Base-by-base conservation (phyloP, 2,329 filamentous ascomycete genomes). In the Dactylellina sp. region DNA sequence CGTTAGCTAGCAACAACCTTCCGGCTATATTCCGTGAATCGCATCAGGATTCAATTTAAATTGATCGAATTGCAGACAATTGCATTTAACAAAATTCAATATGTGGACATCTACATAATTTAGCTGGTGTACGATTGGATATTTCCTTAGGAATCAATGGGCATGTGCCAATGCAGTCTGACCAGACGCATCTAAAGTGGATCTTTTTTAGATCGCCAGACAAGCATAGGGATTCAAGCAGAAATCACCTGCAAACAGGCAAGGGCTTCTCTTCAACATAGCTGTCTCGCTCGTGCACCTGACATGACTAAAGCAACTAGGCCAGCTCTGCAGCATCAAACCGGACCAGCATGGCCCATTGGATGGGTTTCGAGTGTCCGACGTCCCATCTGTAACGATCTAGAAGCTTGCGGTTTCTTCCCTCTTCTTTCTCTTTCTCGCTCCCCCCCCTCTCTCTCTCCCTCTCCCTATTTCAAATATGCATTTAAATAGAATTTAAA, bases 141-240 rank as follows among this genome's bases (percentile, higher is more conserved):
- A 22, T 11, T 25, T 32, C 16, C 11, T 55, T 55, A 55, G 50
- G 50, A 55, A 55, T 55, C 50, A 55, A 24, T 55, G 50, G 32
- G 20, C 50, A 55, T 28, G 50, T 28, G 50, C 50, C 50, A 55
- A 22, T 14, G 25, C 50, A 28, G 35, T 40, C 32, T 53, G 25
- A 24, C 28, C 49, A 16, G 39, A n/a, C 16, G 9, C 11, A 18
- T 14, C 25, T 9, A n/a, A 32, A 39, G 12, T 39, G 7, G 20
- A 50, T 25, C 16, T 20, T 47, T 24, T 20, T 6, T 47, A n/a
- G 12, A 18, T 11, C 9, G 44, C 16, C 28, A 9, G 28, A 4
- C 28, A 5, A 32, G 28, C 28, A 32, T 40, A 5, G n/a, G 37
- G 6, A 3, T 14, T 16, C 49, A 35, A 50, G 12, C 46, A 7